Conservation (phyloP, 352 stramenopile genomes). For the Phytophthora colocasiae region DNA sequence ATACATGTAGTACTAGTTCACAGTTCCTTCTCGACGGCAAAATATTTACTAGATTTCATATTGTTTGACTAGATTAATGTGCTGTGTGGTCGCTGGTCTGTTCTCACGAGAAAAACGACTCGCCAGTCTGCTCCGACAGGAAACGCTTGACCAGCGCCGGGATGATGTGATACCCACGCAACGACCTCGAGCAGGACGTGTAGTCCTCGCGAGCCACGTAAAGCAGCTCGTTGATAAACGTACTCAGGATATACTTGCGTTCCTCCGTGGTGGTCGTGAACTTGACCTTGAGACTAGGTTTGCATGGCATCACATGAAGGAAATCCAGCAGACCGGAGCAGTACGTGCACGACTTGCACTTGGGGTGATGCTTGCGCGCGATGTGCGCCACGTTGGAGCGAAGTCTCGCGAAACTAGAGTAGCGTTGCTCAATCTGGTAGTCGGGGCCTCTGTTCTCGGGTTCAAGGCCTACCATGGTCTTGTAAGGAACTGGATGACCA, state of each 20-base stretch:
- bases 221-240: conserved; percentile 59
- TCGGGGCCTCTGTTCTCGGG: conserved; percentile 42
- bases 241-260: conserved; percentile 49
- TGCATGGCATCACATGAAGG: conserved; percentile 44
- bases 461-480: conserved; percentile 9
- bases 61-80: not conserved
- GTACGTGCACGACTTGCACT: conserved; percentile 53
- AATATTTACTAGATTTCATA: not conserved
- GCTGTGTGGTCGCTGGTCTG: not conserved
- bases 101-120: conserved; percentile 51
- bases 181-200: conserved; percentile 36
- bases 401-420: conserved; percentile 66
- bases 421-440: conserved; percentile 72
- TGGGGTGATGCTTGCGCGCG: conserved; percentile 58
- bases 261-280: conserved; percentile 52
- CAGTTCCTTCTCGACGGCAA: not conserved
- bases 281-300: conserved; percentile 60
- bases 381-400: conserved; percentile 54
- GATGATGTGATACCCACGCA: conserved; percentile 56
- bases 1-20: not conserved
- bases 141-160: conserved; percentile 54
- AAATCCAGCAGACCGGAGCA: conserved; percentile 55
- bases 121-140: conserved; percentile 54
- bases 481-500: conserved; percentile 14
- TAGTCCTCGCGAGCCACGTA: conserved; percentile 35